Evolutionary conservation across 306 rosid species (phyloP).

Genomic region (Acmispon strigosus): DNA sequence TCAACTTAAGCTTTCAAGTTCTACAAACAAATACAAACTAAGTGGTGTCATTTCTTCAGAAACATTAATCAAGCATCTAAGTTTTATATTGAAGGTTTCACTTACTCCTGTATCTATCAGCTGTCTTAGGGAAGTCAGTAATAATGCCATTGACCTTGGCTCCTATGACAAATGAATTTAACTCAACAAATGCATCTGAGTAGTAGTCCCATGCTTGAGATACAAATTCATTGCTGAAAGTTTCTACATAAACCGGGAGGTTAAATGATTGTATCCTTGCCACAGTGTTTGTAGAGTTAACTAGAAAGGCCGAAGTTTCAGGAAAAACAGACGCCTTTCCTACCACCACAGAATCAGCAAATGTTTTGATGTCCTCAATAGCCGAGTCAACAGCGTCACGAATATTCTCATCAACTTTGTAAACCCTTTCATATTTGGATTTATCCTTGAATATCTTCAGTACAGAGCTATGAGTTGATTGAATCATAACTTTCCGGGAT

Average conservation of each 20-base stretch:
- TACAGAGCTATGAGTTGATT: constrained; percentile 63
- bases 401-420: constrained; percentile 46
- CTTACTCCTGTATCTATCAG: constrained; percentile 84
- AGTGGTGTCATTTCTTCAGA: not conserved
- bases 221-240: constrained; percentile 83
- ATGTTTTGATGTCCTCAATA: constrained; percentile 49
- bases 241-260: constrained; percentile 62
- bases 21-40: not conserved
- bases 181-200: constrained; percentile 77
- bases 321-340: constrained; percentile 54
- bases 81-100: not conserved
- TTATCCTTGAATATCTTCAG: constrained; percentile 48
- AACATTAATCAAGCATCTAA: constrained; percentile 1
- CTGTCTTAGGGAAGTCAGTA: constrained; percentile 76
- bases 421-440: constrained; percentile 54
- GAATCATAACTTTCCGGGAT: constrained; percentile 54
- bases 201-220: constrained; percentile 96
- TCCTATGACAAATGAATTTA: constrained; percentile 54
- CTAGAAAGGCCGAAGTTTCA: constrained; percentile 26
- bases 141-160: constrained; percentile 53
- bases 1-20: not conserved
- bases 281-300: constrained; percentile 34
- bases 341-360: constrained; percentile 71
- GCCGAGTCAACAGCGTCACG: constrained; percentile 35
- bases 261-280: constrained; percentile 34